Percentiles rank a stretch among this genome's conserved stretches.
These are phyloP conservation scores for Obelidium mucronatum DNA, from an alignment of 192 early-diverging fungal genomes.

Conservation along the genomic window DNA sequence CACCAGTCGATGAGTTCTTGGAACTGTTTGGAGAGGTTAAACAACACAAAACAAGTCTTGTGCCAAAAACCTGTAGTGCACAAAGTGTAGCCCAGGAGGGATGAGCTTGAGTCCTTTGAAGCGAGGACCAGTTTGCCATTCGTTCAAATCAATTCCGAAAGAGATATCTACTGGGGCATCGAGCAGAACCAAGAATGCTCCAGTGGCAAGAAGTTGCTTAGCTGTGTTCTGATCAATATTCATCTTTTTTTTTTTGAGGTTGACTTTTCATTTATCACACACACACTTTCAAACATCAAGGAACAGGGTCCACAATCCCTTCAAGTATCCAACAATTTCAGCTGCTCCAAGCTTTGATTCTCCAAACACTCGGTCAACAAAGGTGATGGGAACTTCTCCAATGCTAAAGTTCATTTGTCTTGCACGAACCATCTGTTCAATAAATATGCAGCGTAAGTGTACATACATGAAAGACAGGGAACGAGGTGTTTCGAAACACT, in stretches of 20 bases:
- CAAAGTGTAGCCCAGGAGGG: constrained; percentile 93
- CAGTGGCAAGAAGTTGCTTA: constrained; percentile 74
- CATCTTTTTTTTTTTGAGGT: constrained; percentile 15
- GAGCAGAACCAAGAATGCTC: constrained; percentile 82
- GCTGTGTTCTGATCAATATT: constrained; percentile 84
- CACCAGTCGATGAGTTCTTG: constrained; percentile 43
- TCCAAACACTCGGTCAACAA: constrained; percentile 98
- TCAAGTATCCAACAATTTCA: constrained; percentile 93
- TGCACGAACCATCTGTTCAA: constrained; percentile 83
- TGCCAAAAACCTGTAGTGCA: constrained; percentile 78
- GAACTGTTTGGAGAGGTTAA: constrained; percentile 40
- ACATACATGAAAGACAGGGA: background rate
- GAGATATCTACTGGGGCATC: constrained; percentile 80
- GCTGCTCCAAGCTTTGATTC: constrained; percentile 94
- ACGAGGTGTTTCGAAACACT: too few species aligned
- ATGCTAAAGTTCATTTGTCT: constrained; percentile 87
- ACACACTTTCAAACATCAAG: constrained; percentile 44
- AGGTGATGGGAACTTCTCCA: constrained; percentile 94
- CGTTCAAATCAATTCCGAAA: constrained; percentile 91
- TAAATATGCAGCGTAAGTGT: background rate
- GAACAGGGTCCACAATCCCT: constrained; percentile 88
- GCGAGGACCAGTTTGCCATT: constrained; percentile 87
- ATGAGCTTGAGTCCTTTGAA: constrained; percentile 95
- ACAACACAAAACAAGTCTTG: constrained; percentile 15
- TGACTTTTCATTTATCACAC: background rate